Conservation (phyloP, 345 rosid genomes). For the Noccaea caerulescens region DNA sequence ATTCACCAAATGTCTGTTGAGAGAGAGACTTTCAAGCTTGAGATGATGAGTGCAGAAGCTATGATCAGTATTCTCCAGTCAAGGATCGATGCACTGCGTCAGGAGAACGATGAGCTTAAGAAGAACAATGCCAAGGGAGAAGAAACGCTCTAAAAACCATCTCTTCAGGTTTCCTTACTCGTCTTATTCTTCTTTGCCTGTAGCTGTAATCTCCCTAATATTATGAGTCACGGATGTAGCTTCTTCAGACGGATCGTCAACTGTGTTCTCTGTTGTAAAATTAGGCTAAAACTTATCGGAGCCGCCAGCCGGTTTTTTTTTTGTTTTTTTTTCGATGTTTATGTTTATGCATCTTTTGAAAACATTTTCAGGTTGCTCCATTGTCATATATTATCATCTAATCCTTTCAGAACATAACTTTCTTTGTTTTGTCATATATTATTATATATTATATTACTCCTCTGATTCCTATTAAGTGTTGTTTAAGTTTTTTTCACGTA, state of each 20-base stretch:
- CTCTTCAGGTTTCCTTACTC: constrained; percentile 25
- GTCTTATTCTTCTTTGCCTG: constrained; percentile 36
- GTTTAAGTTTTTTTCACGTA: too few species aligned
- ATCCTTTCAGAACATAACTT: background rate
- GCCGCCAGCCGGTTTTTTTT: constrained; percentile 5
- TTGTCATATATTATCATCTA: constrained; percentile 42
- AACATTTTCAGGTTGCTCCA: constrained; percentile 35
- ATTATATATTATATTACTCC: too few species aligned
- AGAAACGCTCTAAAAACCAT: background rate
- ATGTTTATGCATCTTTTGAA: constrained; percentile 31
- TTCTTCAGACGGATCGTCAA: constrained; percentile 31
- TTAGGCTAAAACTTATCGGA: constrained; percentile 30
- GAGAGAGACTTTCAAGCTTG: constrained; percentile 72
- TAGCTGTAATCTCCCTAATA: constrained; percentile 30
- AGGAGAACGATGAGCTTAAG: constrained; percentile 79
- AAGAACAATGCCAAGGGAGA: constrained; percentile 37
- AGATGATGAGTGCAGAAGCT: constrained; percentile 81
- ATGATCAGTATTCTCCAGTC: constrained; percentile 82
- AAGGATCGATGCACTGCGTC: constrained; percentile 57
- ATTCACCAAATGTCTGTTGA: constrained; percentile 71
- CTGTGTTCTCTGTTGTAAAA: constrained; percentile 34
- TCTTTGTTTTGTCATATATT: too few species aligned
- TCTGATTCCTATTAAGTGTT: too few species aligned
- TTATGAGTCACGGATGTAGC: constrained; percentile 25
- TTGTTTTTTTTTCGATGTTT: background rate